Evolutionary conservation across 1,139 yeast genomes (phyloP).

Genomic region (Magnusiomyces tetraspermus): DNA sequence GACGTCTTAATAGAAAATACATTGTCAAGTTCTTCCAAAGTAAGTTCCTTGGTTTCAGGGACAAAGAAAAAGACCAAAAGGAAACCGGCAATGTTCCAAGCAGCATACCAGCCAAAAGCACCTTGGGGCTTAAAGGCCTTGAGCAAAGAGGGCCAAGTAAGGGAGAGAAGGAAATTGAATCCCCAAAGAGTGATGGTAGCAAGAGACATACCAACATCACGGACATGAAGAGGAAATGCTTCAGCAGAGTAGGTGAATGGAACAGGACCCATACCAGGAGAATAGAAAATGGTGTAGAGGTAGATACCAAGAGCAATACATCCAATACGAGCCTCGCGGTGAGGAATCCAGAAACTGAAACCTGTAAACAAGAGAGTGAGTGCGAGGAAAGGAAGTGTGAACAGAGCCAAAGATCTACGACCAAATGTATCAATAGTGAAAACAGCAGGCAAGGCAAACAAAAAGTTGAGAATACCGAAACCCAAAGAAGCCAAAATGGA

Average conservation of each 20-base stretch:
- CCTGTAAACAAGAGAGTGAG: constrained; percentile 62
- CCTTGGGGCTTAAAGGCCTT: constrained; percentile 66
- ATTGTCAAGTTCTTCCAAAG: constrained; percentile 50
- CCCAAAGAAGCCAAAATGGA: constrained; percentile 80
- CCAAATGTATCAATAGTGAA: constrained; percentile 75
- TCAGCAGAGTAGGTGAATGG: constrained; percentile 88
- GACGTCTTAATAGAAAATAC: constrained; percentile 33
- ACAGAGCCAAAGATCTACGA: constrained; percentile 57
- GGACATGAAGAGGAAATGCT: constrained; percentile 72
- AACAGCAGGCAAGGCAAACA: constrained; percentile 78
- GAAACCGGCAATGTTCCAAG: constrained; percentile 69
- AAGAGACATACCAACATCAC: constrained; percentile 78
- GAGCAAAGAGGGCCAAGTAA: constrained; percentile 72
- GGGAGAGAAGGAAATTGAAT: constrained; percentile 68
- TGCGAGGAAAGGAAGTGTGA: constrained; percentile 70
- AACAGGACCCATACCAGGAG: constrained; percentile 85
- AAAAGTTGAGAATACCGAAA: constrained; percentile 70
- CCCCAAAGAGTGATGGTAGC: constrained; percentile 86
- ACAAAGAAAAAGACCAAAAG: constrained; percentile 40
- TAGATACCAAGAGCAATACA: constrained; percentile 65
- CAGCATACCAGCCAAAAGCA: constrained; percentile 85
- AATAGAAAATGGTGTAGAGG: constrained; percentile 62
- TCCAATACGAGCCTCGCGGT: constrained; percentile 48
- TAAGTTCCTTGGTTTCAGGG: constrained; percentile 53
- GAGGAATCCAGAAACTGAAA: constrained; percentile 62